These are phyloP conservation scores for Sophora flavescens DNA, from an alignment of 306 rosid genomes.

Conservation along the genomic window DNA sequence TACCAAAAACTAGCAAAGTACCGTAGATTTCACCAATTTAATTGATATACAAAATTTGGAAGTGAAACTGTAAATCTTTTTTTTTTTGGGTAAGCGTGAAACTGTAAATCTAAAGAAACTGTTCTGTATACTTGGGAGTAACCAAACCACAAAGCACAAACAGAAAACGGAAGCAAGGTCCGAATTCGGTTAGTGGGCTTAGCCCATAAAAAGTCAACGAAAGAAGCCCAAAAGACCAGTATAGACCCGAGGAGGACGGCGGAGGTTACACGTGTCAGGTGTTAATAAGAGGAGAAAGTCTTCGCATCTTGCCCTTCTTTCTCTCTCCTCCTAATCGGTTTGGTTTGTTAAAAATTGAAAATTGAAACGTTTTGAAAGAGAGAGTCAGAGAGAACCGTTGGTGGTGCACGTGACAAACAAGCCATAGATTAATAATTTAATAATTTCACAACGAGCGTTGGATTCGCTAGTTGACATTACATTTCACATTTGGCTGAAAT, in stretches of 20 bases:
- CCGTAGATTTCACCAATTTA: too few relatives aligned
- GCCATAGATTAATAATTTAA: too few relatives aligned
- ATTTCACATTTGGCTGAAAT: conserved; percentile 45
- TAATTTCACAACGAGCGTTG: conserved; percentile 11
- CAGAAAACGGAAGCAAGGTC: background rate
- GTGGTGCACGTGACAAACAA: conserved; percentile 50
- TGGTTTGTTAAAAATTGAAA: background rate
- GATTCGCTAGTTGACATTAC: conserved; percentile 41
- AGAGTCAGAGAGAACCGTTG: conserved; percentile 49
- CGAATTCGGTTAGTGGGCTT: background rate
- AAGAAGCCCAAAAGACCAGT: background rate
- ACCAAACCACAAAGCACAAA: too few relatives aligned
- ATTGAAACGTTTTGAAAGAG: conserved; percentile 40
- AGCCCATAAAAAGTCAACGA: background rate
- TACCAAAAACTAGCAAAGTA: too few relatives aligned
- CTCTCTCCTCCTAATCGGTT: background rate
- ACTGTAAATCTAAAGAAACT: too few relatives aligned
- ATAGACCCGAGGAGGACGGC: conserved; percentile 4
- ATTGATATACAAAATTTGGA: too few relatives aligned
- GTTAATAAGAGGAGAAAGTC: conserved; percentile 38
- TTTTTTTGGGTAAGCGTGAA: too few relatives aligned
- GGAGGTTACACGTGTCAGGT: conserved; percentile 40
- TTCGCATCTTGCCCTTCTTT: background rate
- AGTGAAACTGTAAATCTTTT: too few relatives aligned
- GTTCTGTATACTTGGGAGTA: too few relatives aligned